Base-by-base conservation (phyloP, 768 basidiomycete genomes). In the Gautieria morchelliformis region DNA sequence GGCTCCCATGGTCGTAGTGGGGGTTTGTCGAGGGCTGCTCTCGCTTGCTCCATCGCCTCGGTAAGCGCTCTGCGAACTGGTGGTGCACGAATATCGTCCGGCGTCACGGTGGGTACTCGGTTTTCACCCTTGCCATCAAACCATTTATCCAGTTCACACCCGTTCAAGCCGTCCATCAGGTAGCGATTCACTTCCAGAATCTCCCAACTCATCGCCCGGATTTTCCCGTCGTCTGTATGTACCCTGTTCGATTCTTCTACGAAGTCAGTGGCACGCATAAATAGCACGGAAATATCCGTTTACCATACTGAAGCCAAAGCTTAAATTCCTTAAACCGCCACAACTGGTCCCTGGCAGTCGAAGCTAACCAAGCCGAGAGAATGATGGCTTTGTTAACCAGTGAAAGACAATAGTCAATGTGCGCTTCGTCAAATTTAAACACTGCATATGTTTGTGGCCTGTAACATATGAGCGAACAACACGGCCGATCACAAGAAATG, bases 141-240 rank as follows among this genome's bases (percentile, higher is more conserved):
- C 87, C 89, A 92, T 61, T 76, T 77, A 72, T 91, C 89, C 69
- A 92, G 80, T 51, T 76, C 71, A 68, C 85, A 89, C 53, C 74
- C 72, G 53, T 78, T 73, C 45, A 92, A 76, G 49, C 89, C 87
- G 44, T 80, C 80, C 63, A 80, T 81, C 64, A 92, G 74, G 68
- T 92, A 92, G 62, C 82, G 79, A 67, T 88, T 87, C 52, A 87
- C 89, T 74, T 89, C 86, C 52, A 90, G 74, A 60, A 85, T 76
- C 68, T 92, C 89, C 65, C 89, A 81, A 56, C 81, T 78, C 35
- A 79, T 71, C 51, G 75, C 72, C 63, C 55, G 70, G 69, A 60
- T 63, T 48, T 71, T 76, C 51, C 72, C 68, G 52, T 88, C 87
- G 64, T 81, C 57, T n/a, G 44, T 52, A 37, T 53, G 83, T 58